Evolutionary conservation across 129 eudicot genomes (phyloP).

Genomic region (Centella asiatica): DNA sequence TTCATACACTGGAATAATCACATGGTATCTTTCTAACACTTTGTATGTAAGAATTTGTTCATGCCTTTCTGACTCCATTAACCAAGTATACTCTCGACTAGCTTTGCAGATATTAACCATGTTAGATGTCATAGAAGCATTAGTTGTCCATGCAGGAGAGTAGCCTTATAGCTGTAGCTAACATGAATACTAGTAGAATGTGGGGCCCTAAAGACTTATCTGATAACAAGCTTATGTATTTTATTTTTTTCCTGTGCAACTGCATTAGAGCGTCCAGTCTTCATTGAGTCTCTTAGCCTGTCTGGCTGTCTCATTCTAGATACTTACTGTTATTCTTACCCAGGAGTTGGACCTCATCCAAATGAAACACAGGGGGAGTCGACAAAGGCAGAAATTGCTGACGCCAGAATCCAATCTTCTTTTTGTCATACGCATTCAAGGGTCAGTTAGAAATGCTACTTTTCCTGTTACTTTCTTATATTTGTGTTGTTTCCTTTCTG

Average conservation of each 20-base stretch:
- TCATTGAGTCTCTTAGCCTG: background rate
- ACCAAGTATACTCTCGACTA: too few species aligned
- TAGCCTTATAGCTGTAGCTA: background rate
- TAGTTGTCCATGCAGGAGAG: background rate
- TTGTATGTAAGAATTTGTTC: background rate
- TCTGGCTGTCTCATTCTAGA: background rate
- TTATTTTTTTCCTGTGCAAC: background rate
- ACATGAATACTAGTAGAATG: background rate
- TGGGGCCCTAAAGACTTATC: background rate
- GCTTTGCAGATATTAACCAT: background rate
- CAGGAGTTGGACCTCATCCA: slow-evolving; percentile 77
- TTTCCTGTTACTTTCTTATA: background rate
- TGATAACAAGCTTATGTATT: background rate
- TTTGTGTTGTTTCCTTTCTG: background rate
- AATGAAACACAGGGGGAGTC: slow-evolving; percentile 63
- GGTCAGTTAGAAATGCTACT: slow-evolving; percentile 29
- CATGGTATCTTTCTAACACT: too few species aligned
- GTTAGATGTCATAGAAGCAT: background rate
- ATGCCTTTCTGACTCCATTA: background rate
- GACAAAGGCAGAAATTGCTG: slow-evolving; percentile 19
- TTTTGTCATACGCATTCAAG: slow-evolving; percentile 70
- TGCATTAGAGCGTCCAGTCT: background rate
- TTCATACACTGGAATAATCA: too few species aligned
- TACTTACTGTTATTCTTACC: slow-evolving; percentile 1
- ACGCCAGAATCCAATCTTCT: slow-evolving; percentile 54